These are phyloP conservation scores for Sporothrix sp. DNA, from an alignment of 2,329 filamentous ascomycete species.

Conservation along the genomic window DNA sequence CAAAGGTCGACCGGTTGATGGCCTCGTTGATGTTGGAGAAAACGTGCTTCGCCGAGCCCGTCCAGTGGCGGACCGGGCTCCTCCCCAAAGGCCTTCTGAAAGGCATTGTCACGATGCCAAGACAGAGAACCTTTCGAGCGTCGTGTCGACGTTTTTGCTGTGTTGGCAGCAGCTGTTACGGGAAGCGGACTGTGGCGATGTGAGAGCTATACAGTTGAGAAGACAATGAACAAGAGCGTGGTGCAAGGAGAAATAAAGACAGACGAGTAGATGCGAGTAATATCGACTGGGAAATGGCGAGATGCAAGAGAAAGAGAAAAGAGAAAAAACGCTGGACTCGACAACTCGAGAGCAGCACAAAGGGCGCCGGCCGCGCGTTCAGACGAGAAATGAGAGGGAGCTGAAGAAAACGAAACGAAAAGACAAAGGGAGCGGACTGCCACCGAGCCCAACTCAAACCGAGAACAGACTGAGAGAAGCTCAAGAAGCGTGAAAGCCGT, in stretches of 20 bases:
- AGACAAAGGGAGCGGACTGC: too few species aligned
- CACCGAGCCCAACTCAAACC: too few species aligned
- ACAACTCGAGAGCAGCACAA: neutral
- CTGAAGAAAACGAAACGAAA: too few species aligned
- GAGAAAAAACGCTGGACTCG: neutral
- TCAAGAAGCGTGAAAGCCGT: too few species aligned
- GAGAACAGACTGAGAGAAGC: too few species aligned
- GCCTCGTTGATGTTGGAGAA: slow-evolving; percentile 33
- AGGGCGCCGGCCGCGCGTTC: neutral
- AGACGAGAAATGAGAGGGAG: neutral
- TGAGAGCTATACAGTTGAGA: too few species aligned
- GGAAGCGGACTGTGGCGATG: too few species aligned
- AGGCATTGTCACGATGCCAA: neutral
- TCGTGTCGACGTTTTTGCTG: too few species aligned
- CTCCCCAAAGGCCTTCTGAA: neutral
- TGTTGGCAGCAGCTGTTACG: too few species aligned
- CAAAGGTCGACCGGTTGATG: slow-evolving; percentile 37
- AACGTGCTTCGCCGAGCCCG: slow-evolving; percentile 48
- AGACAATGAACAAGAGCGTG: neutral
- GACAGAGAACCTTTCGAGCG: too few species aligned
- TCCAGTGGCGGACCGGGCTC: slow-evolving; percentile 35
- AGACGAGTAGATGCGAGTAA: too few species aligned
- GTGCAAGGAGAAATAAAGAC: neutral
- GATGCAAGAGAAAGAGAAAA: neutral
- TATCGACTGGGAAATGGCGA: neutral